Evolutionary conservation across 176 grass and related monocot genomes (phyloP).

Genomic region (Oryza officinalis): DNA sequence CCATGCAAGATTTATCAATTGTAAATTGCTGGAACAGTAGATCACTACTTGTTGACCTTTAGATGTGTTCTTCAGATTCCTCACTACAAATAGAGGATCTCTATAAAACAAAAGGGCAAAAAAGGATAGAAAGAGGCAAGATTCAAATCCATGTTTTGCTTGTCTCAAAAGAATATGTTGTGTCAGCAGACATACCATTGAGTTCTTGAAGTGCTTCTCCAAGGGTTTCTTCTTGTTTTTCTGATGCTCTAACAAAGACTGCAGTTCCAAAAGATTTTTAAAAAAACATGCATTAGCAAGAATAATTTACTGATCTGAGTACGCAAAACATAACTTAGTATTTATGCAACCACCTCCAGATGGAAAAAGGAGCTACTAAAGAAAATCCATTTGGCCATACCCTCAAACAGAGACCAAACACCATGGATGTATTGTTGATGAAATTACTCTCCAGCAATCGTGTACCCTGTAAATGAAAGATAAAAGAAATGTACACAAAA

Average conservation of each 20-base stretch:
- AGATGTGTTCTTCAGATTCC: conserved; percentile 11
- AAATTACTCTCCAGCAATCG: conserved; percentile 85
- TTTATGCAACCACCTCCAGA: neutral
- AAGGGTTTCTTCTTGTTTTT: conserved; percentile 83
- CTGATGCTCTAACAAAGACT: conserved; percentile 90
- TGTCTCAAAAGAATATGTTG: conserved; percentile 22
- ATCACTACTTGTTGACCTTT: neutral
- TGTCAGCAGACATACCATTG: conserved; percentile 60
- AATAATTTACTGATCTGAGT: neutral
- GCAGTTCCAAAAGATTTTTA: conserved; percentile 37
- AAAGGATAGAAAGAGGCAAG: neutral
- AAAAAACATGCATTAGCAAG: conserved; percentile 2
- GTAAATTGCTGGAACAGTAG: neutral
- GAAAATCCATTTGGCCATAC: conserved; percentile 50
- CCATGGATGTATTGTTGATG: conserved; percentile 96
- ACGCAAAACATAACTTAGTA: neutral
- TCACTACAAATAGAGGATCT: neutral
- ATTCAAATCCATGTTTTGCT: neutral
- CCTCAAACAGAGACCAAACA: conserved; percentile 82
- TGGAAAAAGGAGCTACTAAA: conserved; percentile 26
- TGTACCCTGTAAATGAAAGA: conserved; percentile 56
- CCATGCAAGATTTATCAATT: neutral
- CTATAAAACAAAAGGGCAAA: neutral
- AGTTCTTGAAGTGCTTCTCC: conserved; percentile 91
- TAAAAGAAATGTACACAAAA: conserved; percentile 10